Conservation (phyloP, 2,329 filamentous ascomycete species). For the Colletotrichum agaves region DNA sequence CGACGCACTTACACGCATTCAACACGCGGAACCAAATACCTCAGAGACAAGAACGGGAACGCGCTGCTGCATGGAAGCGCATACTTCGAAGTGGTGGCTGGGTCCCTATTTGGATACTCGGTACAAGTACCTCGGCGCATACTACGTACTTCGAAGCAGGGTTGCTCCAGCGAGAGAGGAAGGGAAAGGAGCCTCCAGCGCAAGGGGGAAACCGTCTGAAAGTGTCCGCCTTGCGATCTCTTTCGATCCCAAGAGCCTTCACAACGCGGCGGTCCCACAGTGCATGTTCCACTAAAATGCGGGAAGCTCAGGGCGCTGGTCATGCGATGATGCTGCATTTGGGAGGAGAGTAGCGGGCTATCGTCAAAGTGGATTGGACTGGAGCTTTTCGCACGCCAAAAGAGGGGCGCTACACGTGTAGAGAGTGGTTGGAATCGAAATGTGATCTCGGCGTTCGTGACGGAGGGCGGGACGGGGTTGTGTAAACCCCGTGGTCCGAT, state of each 20-base stretch:
- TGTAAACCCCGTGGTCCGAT: constrained; percentile 33
- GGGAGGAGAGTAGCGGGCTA: not conserved
- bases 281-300: constrained; percentile 18
- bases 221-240: constrained; percentile 18
- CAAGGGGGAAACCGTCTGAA: constrained; percentile 14
- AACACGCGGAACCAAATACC: not conserved
- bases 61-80: constrained; percentile 1
- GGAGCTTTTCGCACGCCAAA: constrained; percentile 3
- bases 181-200: not conserved
- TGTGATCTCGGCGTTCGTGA: constrained; percentile 32
- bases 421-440: constrained; percentile 28
- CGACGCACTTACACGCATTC: not conserved
- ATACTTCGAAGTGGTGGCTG: not conserved
- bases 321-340: constrained; percentile 28
- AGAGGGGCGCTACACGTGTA: not conserved
- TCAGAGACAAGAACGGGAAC: not conserved
- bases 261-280: constrained; percentile 2
- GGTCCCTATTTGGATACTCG: no score
- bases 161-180: constrained; percentile 3
- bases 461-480: constrained; percentile 33
- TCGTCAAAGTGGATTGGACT: not conserved
- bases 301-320: constrained; percentile 30
- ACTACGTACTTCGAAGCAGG: not conserved
- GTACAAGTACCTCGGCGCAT: no score
- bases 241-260: constrained; percentile 12